Conservation (phyloP, 1,139 yeast species). For the Magnusiomyces magnusii region DNA sequence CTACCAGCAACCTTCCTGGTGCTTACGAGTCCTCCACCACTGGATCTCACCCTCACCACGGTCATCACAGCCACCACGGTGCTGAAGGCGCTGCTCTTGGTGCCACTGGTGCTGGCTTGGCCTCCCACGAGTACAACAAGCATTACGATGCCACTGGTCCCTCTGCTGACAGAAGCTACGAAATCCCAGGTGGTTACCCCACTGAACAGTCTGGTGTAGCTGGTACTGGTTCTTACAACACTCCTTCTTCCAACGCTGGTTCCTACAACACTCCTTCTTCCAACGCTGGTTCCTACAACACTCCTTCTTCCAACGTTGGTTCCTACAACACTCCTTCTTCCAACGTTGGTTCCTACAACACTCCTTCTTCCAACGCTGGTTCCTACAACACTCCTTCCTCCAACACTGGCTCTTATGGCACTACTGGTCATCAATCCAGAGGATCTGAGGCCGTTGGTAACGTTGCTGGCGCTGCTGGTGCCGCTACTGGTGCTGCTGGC, state of each 20-base stretch:
- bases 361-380: neutral
- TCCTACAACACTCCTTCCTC: no score
- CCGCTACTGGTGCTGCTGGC: constrained; percentile 9
- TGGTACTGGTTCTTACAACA: neutral
- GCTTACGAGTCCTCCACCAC: neutral
- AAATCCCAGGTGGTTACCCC: neutral
- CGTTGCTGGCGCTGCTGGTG: constrained; percentile 14
- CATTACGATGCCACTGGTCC: neutral
- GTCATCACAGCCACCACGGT: neutral
- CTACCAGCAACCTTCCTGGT: neutral
- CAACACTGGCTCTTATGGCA: no score
- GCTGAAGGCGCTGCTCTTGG: constrained; percentile 7
- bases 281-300: neutral
- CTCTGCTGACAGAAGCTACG: constrained; percentile 3
- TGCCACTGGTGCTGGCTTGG: constrained; percentile 11
- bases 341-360: neutral
- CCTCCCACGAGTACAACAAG: neutral
- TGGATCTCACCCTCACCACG: neutral
- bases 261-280: neutral
- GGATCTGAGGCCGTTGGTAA: neutral
- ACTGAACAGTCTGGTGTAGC: no score
- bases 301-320: neutral
- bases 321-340: neutral
- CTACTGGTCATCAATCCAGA: neutral
- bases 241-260: constrained; percentile 4